Base-by-base conservation (phyloP, 139 green algal species). In the Micractinium conductrix region DNA sequence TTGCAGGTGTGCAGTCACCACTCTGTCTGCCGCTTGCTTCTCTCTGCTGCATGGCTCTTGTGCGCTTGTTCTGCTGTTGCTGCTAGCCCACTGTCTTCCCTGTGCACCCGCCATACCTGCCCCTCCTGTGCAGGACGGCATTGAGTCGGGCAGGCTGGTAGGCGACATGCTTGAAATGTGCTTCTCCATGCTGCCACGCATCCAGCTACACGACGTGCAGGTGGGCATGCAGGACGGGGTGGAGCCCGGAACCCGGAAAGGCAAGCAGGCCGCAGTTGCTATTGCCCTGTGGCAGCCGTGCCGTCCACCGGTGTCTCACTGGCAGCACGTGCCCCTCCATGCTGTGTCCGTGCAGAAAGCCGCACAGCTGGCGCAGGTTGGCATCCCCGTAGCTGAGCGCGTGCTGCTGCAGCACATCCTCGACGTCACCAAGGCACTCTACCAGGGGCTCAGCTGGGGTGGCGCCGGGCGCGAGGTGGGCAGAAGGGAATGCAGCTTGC, bases 1-100 rank as follows among this genome's bases (percentile, higher is more conserved):
- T 81, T 98, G 48, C 69, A 94, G 17, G 80, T 42, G 44, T 58
- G 40, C n/a, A n/a, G n/a, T n/a, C n/a, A n/a, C n/a, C n/a, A n/a
- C n/a, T n/a, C n/a, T n/a, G n/a, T n/a, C n/a, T n/a, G n/a, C n/a
- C n/a, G n/a, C n/a, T n/a, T n/a, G n/a, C n/a, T n/a, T n/a, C 60
- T 69, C 4, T 17, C 60, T 58, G 48, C 12, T 14, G 14, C 48
- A 58, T 67, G 37, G 28, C 40, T 40, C 7, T 35, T 4, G 6
- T 26, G 6, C 63, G 26, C 4, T 6, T 42, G 14, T 24, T 1
- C n/a, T n/a, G n/a, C n/a, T n/a, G n/a, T n/a, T n/a, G n/a, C n/a
- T n/a, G n/a, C n/a, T n/a, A n/a, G n/a, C n/a, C n/a, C n/a, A n/a
- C n/a, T n/a, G n/a, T n/a, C n/a, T n/a, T n/a, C n/a, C n/a, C n/a